Conservation (phyloP, 2,329 filamentous ascomycete genomes). For the Aspergillus ochraceoroseus region DNA sequence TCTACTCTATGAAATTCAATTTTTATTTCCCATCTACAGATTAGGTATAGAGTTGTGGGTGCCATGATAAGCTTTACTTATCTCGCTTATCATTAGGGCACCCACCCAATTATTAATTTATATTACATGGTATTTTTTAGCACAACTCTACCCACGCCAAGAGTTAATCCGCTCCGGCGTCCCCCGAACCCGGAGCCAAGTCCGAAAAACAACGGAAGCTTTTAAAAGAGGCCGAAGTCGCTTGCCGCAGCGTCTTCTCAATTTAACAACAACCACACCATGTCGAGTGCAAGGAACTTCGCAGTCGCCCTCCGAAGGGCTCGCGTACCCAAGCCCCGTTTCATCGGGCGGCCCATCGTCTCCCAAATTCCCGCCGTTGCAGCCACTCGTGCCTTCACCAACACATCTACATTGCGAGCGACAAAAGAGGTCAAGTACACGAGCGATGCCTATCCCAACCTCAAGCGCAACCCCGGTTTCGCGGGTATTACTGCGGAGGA, state of each 20-base stretch:
- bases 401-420: slow-evolving; percentile 26
- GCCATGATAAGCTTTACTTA: too few relatives aligned
- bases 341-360: slow-evolving; percentile 23
- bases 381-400: slow-evolving; percentile 30
- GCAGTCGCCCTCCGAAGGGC: slow-evolving; percentile 32
- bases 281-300: slow-evolving; percentile 32
- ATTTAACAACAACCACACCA: slow-evolving; percentile 17
- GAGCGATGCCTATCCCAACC: slow-evolving; percentile 69
- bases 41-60: too few relatives aligned
- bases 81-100: too few relatives aligned
- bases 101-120: too few relatives aligned
- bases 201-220: slow-evolving; percentile 2
- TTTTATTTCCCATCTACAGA: too few relatives aligned
- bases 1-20: too few relatives aligned
- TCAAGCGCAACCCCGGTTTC: slow-evolving; percentile 76
- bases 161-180: slow-evolving; percentile 1
- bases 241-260: slow-evolving; percentile 3
- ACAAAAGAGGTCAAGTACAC: slow-evolving; percentile 63
- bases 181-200: slow-evolving; percentile 1
- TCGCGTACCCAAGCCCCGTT: slow-evolving; percentile 29
- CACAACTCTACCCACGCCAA: too few relatives aligned
- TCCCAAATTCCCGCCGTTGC: slow-evolving; percentile 18
- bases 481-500: slow-evolving; percentile 65
- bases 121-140: too few relatives aligned
- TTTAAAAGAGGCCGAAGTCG: neutral